These are phyloP conservation scores for Talaromyces liani DNA, from an alignment of 495 filamentous ascomycete genomes.

Conservation along the genomic window DNA sequence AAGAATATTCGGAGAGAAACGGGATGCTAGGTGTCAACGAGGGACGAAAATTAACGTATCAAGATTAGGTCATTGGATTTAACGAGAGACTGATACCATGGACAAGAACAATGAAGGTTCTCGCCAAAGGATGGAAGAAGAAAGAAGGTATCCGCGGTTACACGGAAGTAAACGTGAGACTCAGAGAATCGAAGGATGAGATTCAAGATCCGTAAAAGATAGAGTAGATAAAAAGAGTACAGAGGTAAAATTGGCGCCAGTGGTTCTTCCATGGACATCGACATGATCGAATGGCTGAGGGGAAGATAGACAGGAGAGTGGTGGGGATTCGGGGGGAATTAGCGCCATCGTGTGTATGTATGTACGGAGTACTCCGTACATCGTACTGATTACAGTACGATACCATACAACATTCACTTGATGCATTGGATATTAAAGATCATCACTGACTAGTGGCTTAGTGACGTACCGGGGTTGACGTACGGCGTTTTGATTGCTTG, in stretches of 20 bases:
- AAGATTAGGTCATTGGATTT: neutral
- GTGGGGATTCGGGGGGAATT: neutral
- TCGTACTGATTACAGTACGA: neutral
- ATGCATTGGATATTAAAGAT: neutral
- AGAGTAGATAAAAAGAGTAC: neutral
- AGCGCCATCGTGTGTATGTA: neutral
- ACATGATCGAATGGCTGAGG: neutral
- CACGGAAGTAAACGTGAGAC: neutral
- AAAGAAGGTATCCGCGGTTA: neutral
- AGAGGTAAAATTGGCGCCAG: neutral
- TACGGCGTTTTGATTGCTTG: neutral
- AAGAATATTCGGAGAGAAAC: neutral
- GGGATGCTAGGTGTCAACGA: neutral
- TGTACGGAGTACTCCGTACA: neutral
- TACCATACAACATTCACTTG: neutral
- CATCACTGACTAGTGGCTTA: neutral
- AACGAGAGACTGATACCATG: constrained; percentile 3
- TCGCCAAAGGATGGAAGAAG: neutral
- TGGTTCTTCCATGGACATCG: neutral
- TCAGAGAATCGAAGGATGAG: neutral
- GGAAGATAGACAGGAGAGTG: neutral
- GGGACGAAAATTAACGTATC: neutral
- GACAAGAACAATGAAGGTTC: neutral
- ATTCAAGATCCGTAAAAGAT: neutral
- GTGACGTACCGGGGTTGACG: neutral